Evolutionary conservation across 2,329 filamentous ascomycete genomes (phyloP), one percentile per base, ranked within the genome.

Genomic region (Bipolaris bicolor): DNA sequence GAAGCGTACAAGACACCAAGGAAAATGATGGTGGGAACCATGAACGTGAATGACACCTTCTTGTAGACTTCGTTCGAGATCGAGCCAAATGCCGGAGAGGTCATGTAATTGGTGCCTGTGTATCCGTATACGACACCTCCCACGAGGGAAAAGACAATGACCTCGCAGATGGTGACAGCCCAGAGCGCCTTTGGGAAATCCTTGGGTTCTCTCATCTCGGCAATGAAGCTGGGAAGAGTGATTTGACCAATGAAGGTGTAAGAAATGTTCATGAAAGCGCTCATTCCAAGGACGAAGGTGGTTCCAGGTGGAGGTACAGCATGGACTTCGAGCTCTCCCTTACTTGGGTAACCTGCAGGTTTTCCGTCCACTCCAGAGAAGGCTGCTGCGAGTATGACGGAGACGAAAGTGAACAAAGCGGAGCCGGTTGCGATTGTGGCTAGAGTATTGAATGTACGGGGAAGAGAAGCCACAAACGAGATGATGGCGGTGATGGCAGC

Each of bases 211-310:
- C 84, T 90, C 93, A 97, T 97, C 77, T 97, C 93, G 3, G 93
- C 92, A 63, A 97, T 97, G 80, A 97, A 97, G 66, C 90, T 94
- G 0, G 93, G 93, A 13, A 97, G 83, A 0, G 93, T 97, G 68
- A 97, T 96, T 74, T 97, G 93, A 0, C 93, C 93, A 65, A 97
- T 97, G 73, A 97, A 97, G 0, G 93, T 97, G 75, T 97, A 97
- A 78, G 88, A 91, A 72, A 97, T 97, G 78, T 97, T 97, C 75
- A 97, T 83, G 77, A 97, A 97, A 0, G 93, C 93, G 51, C 88
- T 92, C 83, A 96, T 88, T 20, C 88, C 92, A 2, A 84, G 81
- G 3, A 96, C 90, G 66, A 96, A 97, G 0, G 89, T 90, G 0
- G 91, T 96, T 16, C 88, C 86, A 2, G 81, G 76, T 2, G 87